phyloP scores from a whole-genome alignment of 2,329 filamentous ascomycete genomes.

The Phialophora chinensis region DNA sequence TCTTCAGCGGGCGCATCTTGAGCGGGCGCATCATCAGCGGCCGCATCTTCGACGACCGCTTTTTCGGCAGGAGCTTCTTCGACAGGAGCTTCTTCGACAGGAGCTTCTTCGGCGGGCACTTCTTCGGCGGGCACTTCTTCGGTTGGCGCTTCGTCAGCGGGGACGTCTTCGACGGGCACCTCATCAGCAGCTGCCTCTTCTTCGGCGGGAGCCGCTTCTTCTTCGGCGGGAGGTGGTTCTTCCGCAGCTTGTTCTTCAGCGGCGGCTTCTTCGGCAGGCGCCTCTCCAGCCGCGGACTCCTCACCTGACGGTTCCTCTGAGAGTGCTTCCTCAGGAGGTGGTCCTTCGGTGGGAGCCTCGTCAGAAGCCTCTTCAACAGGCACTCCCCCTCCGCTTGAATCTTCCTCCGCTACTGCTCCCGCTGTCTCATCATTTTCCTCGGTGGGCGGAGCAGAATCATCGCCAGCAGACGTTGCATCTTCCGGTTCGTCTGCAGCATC shows the following conservation, averaged over 20 bases:
- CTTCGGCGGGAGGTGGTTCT: slow-evolving; percentile 25
- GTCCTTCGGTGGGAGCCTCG: slow-evolving; percentile 17
- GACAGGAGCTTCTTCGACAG: slow-evolving; percentile 25
- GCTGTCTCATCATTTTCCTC: slow-evolving; percentile 26
- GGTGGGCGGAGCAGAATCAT: slow-evolving; percentile 11
- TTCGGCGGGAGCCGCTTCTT: slow-evolving; percentile 27
- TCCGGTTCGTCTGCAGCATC: neutral
- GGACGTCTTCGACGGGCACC: slow-evolving; percentile 1
- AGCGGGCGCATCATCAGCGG: neutral
- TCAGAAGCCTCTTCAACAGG: slow-evolving; percentile 22
- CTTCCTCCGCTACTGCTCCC: slow-evolving; percentile 21
- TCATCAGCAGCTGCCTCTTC: neutral
- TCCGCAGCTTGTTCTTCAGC: slow-evolving; percentile 22
- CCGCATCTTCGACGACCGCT: neutral
- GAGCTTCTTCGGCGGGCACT: slow-evolving; percentile 30
- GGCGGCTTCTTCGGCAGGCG: slow-evolving; percentile 25
- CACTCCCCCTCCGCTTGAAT: slow-evolving; percentile 1
- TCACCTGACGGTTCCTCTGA: slow-evolving; percentile 16
- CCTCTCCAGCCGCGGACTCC: slow-evolving; percentile 30
- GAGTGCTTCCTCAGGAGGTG: slow-evolving; percentile 20
- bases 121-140: slow-evolving; percentile 17
- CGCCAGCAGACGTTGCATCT: neutral
- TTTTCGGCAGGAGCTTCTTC: slow-evolving; percentile 16
- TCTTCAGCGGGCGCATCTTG: slow-evolving; percentile 19
- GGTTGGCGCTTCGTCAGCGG: slow-evolving; percentile 17